A percentile compares a stretch with the other conserved stretches of the same genome.
Conservation (phyloP, 805 yeast genomes). For the Pichia phayaonensis region DNA sequence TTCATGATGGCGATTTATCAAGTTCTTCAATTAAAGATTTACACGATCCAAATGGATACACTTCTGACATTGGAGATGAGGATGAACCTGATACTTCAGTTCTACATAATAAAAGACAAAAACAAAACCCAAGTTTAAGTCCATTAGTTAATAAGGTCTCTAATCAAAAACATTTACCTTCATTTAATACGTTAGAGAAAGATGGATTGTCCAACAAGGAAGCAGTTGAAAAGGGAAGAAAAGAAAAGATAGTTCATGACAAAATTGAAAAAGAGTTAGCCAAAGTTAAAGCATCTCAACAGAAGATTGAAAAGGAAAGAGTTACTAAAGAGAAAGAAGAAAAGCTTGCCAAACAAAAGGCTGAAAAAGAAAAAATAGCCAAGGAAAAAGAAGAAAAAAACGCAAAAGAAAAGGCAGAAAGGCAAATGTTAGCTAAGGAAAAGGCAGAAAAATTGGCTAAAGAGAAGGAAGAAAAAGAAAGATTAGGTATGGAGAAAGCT, state of each 20-base stretch:
- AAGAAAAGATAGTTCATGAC: not conserved
- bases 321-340: not conserved
- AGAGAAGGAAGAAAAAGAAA: not conserved
- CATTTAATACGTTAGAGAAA: not conserved
- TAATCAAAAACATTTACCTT: not conserved
- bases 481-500: not conserved
- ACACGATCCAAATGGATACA: not conserved
- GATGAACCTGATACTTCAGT: not conserved
- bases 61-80: not conserved
- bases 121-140: not conserved
- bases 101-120: not conserved
- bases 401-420: not conserved
- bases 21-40: constrained; percentile 4
- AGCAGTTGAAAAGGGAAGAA: not conserved
- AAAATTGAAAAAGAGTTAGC: not conserved
- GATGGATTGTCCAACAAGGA: too few relatives aligned
- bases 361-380: not conserved
- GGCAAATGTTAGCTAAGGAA: constrained; percentile 2
- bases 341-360: not conserved
- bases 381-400: not conserved
- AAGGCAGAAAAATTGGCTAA: constrained; percentile 2
- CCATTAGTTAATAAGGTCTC: not conserved
- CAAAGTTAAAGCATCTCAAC: not conserved
- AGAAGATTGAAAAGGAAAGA: not conserved
- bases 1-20: constrained; percentile 17